Evolutionary conservation across 768 basidiomycete species (phyloP).

Genomic region (Rhodotorula babjevae): DNA sequence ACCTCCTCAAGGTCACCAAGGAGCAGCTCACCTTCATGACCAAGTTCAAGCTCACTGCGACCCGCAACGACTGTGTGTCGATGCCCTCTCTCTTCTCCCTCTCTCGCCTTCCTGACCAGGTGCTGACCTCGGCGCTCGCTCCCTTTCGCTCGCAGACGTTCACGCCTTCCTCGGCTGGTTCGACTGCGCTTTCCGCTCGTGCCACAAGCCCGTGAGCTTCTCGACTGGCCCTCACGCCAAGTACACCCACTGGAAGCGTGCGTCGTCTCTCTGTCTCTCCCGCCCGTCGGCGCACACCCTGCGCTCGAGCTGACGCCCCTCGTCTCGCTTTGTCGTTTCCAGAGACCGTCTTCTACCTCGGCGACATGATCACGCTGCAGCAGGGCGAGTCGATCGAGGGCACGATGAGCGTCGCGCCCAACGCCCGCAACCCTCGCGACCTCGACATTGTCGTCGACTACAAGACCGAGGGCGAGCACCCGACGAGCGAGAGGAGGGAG

Average conservation of each 20-base stretch:
- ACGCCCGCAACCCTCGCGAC: conserved; percentile 87
- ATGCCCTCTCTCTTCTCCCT: neutral
- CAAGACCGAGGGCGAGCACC: conserved; percentile 50
- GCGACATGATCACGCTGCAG: conserved; percentile 62
- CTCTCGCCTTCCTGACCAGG: too few relatives aligned
- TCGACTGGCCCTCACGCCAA: conserved; percentile 96
- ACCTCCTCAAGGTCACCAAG: conserved; percentile 85
- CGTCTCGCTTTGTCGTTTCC: too few relatives aligned
- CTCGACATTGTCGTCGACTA: conserved; percentile 83
- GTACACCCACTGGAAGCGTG: conserved; percentile 51
- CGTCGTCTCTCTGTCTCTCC: neutral
- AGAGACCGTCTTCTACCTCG: conserved; percentile 98
- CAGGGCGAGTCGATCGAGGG: conserved; percentile 66
- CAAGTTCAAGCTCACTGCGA: conserved; percentile 72
- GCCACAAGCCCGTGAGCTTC: conserved; percentile 91
- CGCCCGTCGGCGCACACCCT: neutral
- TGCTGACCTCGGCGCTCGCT: neutral
- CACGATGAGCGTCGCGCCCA: conserved; percentile 71
- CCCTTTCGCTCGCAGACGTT: conserved; percentile 57
- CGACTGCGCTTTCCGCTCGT: conserved; percentile 89
- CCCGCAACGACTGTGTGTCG: conserved; percentile 81
- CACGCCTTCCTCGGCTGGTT: conserved; percentile 99
- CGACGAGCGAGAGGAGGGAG: conserved; percentile 28
- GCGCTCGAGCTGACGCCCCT: too few relatives aligned
- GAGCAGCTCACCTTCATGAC: conserved; percentile 85